These are phyloP conservation scores for Citrus cavaleriei DNA, from an alignment of 345 rosid species.

Conservation along the genomic window DNA sequence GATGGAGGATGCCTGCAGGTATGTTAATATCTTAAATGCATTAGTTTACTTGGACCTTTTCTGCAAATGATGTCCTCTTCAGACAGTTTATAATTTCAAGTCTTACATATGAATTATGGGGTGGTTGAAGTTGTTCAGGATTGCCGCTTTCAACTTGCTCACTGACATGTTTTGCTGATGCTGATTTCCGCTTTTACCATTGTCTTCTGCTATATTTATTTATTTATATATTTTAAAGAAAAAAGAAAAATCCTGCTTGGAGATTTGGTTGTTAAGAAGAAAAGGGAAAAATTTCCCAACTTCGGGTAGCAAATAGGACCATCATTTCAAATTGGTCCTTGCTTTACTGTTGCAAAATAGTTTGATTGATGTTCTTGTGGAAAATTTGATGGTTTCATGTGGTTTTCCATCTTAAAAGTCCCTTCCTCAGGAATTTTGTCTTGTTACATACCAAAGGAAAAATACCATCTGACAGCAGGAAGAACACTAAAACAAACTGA, in stretches of 20 bases:
- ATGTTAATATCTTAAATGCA: slow-evolving; percentile 12
- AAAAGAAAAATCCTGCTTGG: neutral
- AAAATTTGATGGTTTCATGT: neutral
- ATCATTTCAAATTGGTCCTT: neutral
- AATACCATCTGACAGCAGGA: neutral
- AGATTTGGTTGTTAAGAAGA: neutral
- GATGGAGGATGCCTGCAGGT: slow-evolving; percentile 98
- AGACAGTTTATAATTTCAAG: neutral
- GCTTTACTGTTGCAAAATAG: neutral
- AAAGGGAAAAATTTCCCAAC: neutral
- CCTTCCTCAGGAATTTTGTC: neutral
- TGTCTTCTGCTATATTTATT: neutral
- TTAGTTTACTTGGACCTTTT: neutral
- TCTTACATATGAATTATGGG: neutral
- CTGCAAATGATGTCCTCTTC: neutral
- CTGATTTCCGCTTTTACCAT: neutral
- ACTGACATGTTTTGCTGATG: neutral
- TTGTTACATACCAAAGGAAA: neutral
- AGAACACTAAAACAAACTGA: neutral
- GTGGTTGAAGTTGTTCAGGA: slow-evolving; percentile 1
- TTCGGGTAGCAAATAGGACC: neutral
- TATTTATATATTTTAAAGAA: neutral
- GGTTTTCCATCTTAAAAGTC: neutral
- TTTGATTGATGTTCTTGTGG: neutral
- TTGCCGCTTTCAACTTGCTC: neutral